Percentiles rank a stretch among this genome's conserved stretches.
These are phyloP conservation scores for Termitomyces sp. DNA, from an alignment of 768 basidiomycete species.

Conservation along the genomic window DNA sequence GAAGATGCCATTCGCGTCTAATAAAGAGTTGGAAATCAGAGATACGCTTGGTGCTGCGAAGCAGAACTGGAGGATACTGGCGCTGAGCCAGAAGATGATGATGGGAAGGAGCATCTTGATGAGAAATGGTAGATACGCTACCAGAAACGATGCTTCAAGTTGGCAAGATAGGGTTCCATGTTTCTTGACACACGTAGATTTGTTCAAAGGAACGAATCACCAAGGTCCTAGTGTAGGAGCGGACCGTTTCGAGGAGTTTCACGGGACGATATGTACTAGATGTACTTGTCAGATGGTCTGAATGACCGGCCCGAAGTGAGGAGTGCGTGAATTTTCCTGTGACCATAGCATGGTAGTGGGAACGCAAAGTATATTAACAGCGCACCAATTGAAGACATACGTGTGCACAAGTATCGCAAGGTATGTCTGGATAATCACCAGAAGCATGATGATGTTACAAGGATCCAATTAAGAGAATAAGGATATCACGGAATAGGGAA, in stretches of 20 bases:
- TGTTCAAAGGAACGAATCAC: not conserved
- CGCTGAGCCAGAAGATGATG: conserved; percentile 4
- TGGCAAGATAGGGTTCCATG: not conserved
- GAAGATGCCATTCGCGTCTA: conserved; percentile 37
- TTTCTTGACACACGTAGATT: not conserved
- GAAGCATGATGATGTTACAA: not conserved
- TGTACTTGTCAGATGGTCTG: conserved; percentile 8
- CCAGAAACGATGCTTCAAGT: not conserved
- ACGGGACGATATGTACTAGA: not conserved
- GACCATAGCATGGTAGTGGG: not conserved
- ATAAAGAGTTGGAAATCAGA: conserved; percentile 30
- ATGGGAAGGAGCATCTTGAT: conserved; percentile 7
- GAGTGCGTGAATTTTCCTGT: not conserved
- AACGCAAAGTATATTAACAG: not conserved
- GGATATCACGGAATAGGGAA: not conserved
- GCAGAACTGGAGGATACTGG: conserved; percentile 10
- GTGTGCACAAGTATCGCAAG: not conserved
- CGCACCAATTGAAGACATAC: not conserved
- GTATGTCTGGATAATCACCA: not conserved
- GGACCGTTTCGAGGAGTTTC: conserved; percentile 6
- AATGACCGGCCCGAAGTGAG: not conserved
- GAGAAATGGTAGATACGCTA: not conserved
- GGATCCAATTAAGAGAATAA: not conserved
- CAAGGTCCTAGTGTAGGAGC: conserved; percentile 1
- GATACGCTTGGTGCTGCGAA: conserved; percentile 35